phyloP scores from a whole-genome alignment of 225 moss, liverwort and hornwort species.

The Anthoceros angustus region DNA sequence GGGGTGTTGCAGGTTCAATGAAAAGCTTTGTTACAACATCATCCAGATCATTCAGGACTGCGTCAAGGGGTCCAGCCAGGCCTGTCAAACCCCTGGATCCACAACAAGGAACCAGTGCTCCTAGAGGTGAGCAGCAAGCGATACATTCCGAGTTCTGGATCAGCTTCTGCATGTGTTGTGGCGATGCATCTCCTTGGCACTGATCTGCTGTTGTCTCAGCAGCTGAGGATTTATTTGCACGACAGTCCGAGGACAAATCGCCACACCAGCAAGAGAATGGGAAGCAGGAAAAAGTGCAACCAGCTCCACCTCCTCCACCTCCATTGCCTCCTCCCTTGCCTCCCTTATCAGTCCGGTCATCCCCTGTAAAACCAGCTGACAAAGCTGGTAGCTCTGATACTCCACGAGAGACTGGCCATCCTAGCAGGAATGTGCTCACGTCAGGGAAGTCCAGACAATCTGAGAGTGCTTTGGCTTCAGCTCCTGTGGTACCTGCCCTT shows the following conservation, averaged over 20 bases:
- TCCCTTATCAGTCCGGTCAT: background rate
- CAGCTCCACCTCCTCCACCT: constrained; percentile 5
- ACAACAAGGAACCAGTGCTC: background rate
- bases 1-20: constrained; percentile 24
- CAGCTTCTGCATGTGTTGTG: background rate
- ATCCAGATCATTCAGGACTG: constrained; percentile 15
- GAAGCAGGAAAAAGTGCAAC: constrained; percentile 12
- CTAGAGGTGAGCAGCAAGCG: background rate
- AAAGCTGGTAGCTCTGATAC: background rate
- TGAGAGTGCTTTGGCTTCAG: background rate
- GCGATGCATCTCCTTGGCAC: background rate
- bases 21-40: constrained; percentile 33
- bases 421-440: background rate
- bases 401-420: background rate
- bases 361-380: background rate
- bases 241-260: constrained; percentile 14
- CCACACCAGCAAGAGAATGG: constrained; percentile 12
- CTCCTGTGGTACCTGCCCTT: background rate
- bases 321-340: background rate
- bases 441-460: background rate
- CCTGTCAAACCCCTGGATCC: constrained; percentile 15
- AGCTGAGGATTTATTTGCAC: constrained; percentile 12
- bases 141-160: background rate
- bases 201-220: background rate
- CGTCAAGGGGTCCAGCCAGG: constrained; percentile 10